These are phyloP conservation scores for Decorospora gaudefroyi DNA, from an alignment of 2,329 filamentous ascomycete species.

Conservation along the genomic window DNA sequence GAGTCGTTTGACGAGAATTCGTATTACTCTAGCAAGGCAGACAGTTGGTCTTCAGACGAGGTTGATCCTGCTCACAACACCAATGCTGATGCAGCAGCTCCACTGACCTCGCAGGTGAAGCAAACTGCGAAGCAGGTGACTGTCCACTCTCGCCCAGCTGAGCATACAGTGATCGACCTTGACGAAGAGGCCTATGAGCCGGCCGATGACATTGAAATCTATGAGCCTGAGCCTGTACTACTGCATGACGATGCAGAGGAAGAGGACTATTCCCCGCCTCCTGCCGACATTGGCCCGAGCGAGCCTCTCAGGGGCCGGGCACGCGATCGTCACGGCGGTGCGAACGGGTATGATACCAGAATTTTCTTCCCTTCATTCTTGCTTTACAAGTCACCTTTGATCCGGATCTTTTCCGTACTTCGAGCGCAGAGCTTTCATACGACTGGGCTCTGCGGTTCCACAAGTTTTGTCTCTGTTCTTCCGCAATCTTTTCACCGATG, in stretches of 20 bases:
- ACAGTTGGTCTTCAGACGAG: conserved; percentile 70
- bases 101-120: conserved; percentile 37
- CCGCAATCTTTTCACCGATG: background rate
- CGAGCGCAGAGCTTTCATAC: no score
- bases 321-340: conserved; percentile 30
- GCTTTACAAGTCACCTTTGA: background rate
- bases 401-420: no score
- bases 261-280: conserved; percentile 54
- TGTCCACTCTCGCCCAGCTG: conserved; percentile 18
- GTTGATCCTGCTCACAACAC: conserved; percentile 36
- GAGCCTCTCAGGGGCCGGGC: conserved; percentile 34
- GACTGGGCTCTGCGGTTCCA: no score
- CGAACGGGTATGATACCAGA: conserved; percentile 39
- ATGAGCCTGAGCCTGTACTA: conserved; percentile 41
- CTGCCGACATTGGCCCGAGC: conserved; percentile 45
- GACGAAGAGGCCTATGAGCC: conserved; percentile 48
- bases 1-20: conserved; percentile 92
- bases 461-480: background rate
- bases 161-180: conserved; percentile 42
- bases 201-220: conserved; percentile 48
- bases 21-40: conserved; percentile 89
- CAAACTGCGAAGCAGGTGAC: conserved; percentile 26
- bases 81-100: conserved; percentile 39
- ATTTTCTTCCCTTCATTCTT: background rate
- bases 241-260: conserved; percentile 45